phyloP scores from a whole-genome alignment of 108 stramenopile species.

The Cylindrotheca fusiformis region DNA sequence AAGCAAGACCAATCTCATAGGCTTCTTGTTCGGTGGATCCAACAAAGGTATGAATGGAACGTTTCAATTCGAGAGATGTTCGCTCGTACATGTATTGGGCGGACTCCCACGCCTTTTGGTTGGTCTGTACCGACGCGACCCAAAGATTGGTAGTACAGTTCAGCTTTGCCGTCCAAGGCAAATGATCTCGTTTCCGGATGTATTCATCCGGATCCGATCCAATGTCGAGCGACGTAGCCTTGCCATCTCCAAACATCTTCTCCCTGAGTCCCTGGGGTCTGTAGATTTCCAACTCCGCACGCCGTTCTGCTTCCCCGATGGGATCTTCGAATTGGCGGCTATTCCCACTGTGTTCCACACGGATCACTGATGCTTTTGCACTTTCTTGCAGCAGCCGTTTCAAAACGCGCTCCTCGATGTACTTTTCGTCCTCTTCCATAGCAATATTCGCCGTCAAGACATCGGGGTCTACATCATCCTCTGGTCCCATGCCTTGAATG shows the following conservation, averaged over 20 bases:
- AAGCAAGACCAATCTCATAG: constrained; percentile 52
- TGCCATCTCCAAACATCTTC: constrained; percentile 22
- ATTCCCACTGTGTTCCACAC: constrained; percentile 3
- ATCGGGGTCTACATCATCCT: neutral
- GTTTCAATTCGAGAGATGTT: constrained; percentile 12
- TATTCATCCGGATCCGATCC: constrained; percentile 16
- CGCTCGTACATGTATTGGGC: neutral
- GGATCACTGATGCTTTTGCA: constrained; percentile 17
- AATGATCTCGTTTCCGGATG: constrained; percentile 20
- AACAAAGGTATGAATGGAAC: constrained; percentile 17
- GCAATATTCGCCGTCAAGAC: constrained; percentile 12
- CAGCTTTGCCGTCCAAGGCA: constrained; percentile 47
- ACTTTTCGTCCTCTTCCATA: constrained; percentile 10
- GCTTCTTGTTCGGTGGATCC: constrained; percentile 53
- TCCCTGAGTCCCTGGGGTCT: constrained; percentile 7
- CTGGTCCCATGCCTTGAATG: neutral
- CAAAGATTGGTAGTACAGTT: constrained; percentile 54
- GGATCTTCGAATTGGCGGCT: constrained; percentile 5
- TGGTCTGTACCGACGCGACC: constrained; percentile 59
- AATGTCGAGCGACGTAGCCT: constrained; percentile 11
- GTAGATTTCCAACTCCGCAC: constrained; percentile 3
- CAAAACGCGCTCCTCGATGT: constrained; percentile 20
- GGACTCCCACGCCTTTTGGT: constrained; percentile 23
- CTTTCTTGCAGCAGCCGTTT: constrained; percentile 10
- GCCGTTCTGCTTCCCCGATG: constrained; percentile 5